A percentile compares a stretch with the other conserved stretches of the same genome.
Evolutionary conservation across 1,139 yeast genomes (phyloP).

Genomic region (Debaryomyces singareniensis): DNA sequence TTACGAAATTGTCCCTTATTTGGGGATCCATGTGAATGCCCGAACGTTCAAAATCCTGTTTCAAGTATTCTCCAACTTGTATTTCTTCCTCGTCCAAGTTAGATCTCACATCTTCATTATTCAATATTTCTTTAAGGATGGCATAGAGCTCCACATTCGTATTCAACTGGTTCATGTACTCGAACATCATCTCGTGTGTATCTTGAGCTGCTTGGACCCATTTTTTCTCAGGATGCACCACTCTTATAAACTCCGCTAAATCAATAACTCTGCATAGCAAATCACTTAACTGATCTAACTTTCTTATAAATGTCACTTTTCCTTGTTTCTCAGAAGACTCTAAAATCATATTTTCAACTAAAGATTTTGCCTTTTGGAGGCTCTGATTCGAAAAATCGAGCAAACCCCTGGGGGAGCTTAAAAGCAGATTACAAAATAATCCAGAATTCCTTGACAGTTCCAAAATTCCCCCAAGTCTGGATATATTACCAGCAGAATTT

Average conservation of each 20-base stretch:
- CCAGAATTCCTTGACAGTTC: slow-evolving; percentile 38
- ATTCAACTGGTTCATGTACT: slow-evolving; percentile 87
- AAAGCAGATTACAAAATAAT: slow-evolving; percentile 63
- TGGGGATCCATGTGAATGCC: slow-evolving; percentile 79
- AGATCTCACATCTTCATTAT: slow-evolving; percentile 27
- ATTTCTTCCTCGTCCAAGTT: slow-evolving; percentile 63
- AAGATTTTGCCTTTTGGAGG: slow-evolving; percentile 51
- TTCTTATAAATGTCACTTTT: slow-evolving; percentile 48
- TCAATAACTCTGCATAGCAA: slow-evolving; percentile 89
- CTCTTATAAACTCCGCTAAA: slow-evolving; percentile 86
- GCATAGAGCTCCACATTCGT: slow-evolving; percentile 72
- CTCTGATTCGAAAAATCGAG: slow-evolving; percentile 61
- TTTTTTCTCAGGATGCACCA: slow-evolving; percentile 70
- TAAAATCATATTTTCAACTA: slow-evolving; percentile 50
- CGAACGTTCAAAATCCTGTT: slow-evolving; percentile 83
- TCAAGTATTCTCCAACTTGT: slow-evolving; percentile 72
- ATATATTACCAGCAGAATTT: slow-evolving; percentile 8
- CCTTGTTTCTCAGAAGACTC: slow-evolving; percentile 41
- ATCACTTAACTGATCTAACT: slow-evolving; percentile 82
- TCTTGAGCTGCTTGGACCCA: slow-evolving; percentile 81
- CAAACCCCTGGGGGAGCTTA: slow-evolving; percentile 67
- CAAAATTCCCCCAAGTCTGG: slow-evolving; percentile 8
- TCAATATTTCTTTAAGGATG: slow-evolving; percentile 51
- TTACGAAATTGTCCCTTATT: slow-evolving; percentile 65
- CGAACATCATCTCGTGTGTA: slow-evolving; percentile 85